Percentiles rank a stretch among this genome's conserved stretches.
These are phyloP conservation scores for Adansonia madagascariensis DNA, from an alignment of 441 rosid genomes.

Conservation along the genomic window DNA sequence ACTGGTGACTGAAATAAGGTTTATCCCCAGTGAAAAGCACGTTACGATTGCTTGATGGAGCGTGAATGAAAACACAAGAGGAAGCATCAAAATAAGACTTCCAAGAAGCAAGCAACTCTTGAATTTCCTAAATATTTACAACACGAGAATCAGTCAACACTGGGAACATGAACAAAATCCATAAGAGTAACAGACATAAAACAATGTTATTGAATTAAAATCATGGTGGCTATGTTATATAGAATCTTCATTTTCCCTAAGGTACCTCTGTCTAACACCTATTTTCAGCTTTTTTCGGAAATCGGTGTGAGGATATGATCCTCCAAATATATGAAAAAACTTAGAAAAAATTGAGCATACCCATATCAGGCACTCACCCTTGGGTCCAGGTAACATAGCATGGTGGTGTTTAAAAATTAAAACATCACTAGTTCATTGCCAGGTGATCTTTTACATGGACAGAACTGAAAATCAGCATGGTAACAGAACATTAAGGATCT, in stretches of 20 bases:
- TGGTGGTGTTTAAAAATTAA: background rate
- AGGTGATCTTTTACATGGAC: background rate
- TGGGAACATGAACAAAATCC: constrained; percentile 4
- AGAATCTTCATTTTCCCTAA: too few species aligned
- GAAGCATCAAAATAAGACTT: constrained; percentile 87
- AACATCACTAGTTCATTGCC: background rate
- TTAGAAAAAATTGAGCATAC: too few species aligned
- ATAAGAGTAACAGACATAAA: background rate
- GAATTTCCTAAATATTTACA: constrained; percentile 67
- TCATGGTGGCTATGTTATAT: too few species aligned
- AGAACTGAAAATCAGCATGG: background rate
- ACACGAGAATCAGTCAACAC: constrained; percentile 26
- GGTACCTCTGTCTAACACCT: too few species aligned
- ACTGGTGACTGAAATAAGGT: constrained; percentile 66
- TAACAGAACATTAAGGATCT: background rate
- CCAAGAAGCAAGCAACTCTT: constrained; percentile 86
- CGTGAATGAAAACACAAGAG: constrained; percentile 70
- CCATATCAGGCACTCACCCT: too few species aligned
- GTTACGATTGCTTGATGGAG: constrained; percentile 83
- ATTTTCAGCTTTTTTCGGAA: too few species aligned
- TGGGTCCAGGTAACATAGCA: too few species aligned
- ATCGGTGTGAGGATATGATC: too few species aligned
- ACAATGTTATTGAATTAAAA: background rate
- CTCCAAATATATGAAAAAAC: too few species aligned
- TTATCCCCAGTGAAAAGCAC: constrained; percentile 73